Evolutionary conservation across 2,329 filamentous ascomycete genomes (phyloP), one percentile per base, ranked within the genome.

Genomic region (Phoma sp.): DNA sequence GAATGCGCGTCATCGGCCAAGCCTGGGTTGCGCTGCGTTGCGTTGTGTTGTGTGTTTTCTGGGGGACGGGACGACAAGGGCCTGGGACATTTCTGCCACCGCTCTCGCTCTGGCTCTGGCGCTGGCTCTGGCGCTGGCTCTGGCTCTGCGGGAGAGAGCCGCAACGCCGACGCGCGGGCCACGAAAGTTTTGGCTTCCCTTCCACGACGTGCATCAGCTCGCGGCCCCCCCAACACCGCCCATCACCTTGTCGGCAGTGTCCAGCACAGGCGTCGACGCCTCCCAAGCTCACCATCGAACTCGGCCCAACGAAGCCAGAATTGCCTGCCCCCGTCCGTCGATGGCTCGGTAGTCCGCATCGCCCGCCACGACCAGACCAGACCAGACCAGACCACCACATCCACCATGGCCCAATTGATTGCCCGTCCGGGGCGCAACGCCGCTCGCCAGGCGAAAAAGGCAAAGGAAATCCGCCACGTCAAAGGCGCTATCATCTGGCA

Each of bases 351-450:
- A 70, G 66, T 60, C 59, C 59, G 58, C 58, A 57, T 40, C 39
- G 47, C 41, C 47, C 49, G 44, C 57, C 30, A 33, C 23, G 13
- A 30, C 37, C 13, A 33, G 7, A 84, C 73, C 86, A 88, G 7
- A 84, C 73, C 86, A 88, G 13, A 30, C 37, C 13, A 33, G 7
- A 84, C 73, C 86, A 88, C 77, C 84, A 81, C 50, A 72, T 76
- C 55, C 82, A 70, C 69, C 54, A 72, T 67, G 68, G 65, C 52
- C 58, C 68, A 64, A 60, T 46, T 68, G 42, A 49, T 61, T 58
- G 55, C 61, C 33, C 46, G 55, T 13, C 62, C 67, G 24, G 60
- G 62, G 46, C 64, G 64, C 52, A 67, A 65, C 38, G 59, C 66
- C 40, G 62, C 60, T 13, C 69, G 69, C 49, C 66, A 69, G 43